Evolutionary conservation across 257 asterid genomes (phyloP).

Genomic region (Marsdenia floribunda): DNA sequence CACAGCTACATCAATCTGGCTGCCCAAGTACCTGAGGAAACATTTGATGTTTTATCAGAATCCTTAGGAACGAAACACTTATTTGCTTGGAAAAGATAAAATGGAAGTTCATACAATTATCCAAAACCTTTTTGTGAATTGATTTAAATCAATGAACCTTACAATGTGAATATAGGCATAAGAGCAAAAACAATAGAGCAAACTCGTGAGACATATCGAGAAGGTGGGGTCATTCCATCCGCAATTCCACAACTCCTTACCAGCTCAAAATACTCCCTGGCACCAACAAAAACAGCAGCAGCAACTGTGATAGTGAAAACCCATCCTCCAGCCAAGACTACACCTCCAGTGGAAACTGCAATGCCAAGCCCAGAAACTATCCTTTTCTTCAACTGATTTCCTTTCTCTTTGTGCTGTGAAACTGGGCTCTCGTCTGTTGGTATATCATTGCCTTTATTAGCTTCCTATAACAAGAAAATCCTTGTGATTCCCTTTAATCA

Average conservation of each 20-base stretch:
- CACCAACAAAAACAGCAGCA: slow-evolving; percentile 71
- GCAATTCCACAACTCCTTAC: slow-evolving; percentile 94
- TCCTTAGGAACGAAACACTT: background rate
- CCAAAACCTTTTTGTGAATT: background rate
- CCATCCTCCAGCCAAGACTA: slow-evolving; percentile 96
- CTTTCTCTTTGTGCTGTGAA: slow-evolving; percentile 39
- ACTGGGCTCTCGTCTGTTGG: slow-evolving; percentile 31
- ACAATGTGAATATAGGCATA: slow-evolving; percentile 91
- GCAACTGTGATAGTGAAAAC: slow-evolving; percentile 68
- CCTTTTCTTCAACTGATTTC: slow-evolving; percentile 72
- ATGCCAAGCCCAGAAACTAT: slow-evolving; percentile 81
- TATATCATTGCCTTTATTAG: slow-evolving; percentile 37
- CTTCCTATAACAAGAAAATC: slow-evolving; percentile 63
- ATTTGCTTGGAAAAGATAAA: background rate
- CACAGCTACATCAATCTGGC: slow-evolving; percentile 77
- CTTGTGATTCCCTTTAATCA: slow-evolving; percentile 27
- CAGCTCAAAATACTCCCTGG: slow-evolving; percentile 93
- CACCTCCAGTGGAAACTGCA: slow-evolving; percentile 78
- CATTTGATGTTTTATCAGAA: slow-evolving; percentile 6
- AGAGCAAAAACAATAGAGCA: slow-evolving; percentile 74
- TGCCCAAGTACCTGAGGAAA: slow-evolving; percentile 63
- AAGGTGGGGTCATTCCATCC: slow-evolving; percentile 97
- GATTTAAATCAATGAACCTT: slow-evolving; percentile 36
- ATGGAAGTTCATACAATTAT: background rate
- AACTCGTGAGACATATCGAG: slow-evolving; percentile 82